Evolutionary conservation across 2,329 filamentous ascomycete species (phyloP), one percentile per base, ranked within the genome.

Genomic region (Fusarium liriodendri): DNA sequence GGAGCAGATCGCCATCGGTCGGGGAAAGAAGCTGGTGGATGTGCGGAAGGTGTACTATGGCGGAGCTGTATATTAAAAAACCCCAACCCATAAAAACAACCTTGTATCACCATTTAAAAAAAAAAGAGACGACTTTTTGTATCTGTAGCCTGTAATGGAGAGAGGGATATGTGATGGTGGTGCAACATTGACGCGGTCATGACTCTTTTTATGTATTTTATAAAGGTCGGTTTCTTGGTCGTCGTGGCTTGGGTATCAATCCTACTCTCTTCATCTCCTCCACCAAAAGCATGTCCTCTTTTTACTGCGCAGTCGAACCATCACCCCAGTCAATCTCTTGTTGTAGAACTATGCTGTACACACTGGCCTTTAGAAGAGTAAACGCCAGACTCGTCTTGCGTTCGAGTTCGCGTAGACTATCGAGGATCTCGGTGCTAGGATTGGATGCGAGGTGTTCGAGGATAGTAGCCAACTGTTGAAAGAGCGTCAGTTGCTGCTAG

Each of bases 301-400:
- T 18, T 47, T 67, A 80, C 73, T 80, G 80, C 33, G 81, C 80
- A 16, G 76, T 81, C 27, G 79, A 86, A 80, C 85, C 84, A 75
- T 87, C 87, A 58, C 90, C 93, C 83, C 92, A 94, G 72, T 93
- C 92, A 79, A 97, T 95, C 89, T 98, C 94, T 88, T 98, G 96
- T 89, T 99, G 96, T 86, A 99, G 83, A 71, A 99, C 95, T 85
- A 99, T 99, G 81, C 94, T 97, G 85, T 99, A 99, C 73, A 99
- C 97, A 83, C 96, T 98, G 20, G 97, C 96, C 87, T 99, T 99
- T 81, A 99, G 89, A 81, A 98, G 84, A 72, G 97, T 99, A 83
- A 97, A 98, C 25, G 98, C 96, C 64, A 98, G 87, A 76, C 95
- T 95, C 50, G 96, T 98, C 87, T 98, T 98, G 77, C 97, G 89